phyloP scores from a whole-genome alignment of 2,329 filamentous ascomycete species.

The Bertia moriformis region DNA sequence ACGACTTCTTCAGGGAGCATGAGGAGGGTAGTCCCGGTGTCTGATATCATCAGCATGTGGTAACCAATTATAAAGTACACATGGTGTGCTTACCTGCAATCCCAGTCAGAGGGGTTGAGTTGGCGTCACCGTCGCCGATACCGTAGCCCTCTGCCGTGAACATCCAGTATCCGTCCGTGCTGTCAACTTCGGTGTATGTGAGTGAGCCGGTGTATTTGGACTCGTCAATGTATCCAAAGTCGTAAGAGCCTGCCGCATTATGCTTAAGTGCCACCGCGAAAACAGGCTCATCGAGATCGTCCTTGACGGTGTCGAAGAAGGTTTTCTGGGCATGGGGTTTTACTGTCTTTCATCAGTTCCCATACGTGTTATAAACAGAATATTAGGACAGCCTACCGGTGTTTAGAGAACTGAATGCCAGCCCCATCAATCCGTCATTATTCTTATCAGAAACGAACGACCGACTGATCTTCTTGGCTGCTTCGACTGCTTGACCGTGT shows the following conservation, averaged over 20 bases:
- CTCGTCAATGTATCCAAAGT: constrained; percentile 39
- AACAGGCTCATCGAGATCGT: constrained; percentile 21
- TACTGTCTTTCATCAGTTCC: too few relatives aligned
- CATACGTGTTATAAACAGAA: too few relatives aligned
- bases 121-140: constrained; percentile 28
- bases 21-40: constrained; percentile 27
- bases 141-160: constrained; percentile 33
- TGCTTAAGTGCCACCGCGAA: constrained; percentile 36
- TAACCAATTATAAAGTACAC: background rate
- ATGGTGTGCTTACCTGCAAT: constrained; percentile 11
- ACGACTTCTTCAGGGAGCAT: constrained; percentile 18
- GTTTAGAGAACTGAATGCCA: constrained; percentile 30
- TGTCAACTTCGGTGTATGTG: constrained; percentile 32
- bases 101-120: constrained; percentile 13
- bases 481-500: constrained; percentile 30
- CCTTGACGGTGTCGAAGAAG: constrained; percentile 27
- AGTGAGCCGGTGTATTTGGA: constrained; percentile 36
- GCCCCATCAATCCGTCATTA: constrained; percentile 35
- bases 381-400: constrained; percentile 10
- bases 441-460: constrained; percentile 23
- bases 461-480: constrained; percentile 25
- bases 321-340: constrained; percentile 21
- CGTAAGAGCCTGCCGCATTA: constrained; percentile 35
- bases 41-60: constrained; percentile 6
- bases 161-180: constrained; percentile 36